These are phyloP conservation scores for Leptosphaerulina australis DNA, from an alignment of 2,329 filamentous ascomycete species.

Conservation along the genomic window DNA sequence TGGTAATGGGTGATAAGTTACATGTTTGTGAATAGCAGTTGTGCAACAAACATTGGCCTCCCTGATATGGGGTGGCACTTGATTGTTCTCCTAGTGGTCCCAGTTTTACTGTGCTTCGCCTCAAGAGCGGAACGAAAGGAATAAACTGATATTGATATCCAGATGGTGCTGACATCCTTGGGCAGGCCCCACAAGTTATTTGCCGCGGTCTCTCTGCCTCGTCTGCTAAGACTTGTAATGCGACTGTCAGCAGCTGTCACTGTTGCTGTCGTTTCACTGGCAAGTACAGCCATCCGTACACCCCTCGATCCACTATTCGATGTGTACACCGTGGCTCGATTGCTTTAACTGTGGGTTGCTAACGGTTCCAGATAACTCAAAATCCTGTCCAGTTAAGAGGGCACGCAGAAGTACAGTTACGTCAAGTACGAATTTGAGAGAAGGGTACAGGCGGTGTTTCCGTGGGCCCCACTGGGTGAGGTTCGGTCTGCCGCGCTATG, in stretches of 20 bases:
- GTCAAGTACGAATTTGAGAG: slow-evolving; percentile 29
- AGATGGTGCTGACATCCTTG: background rate
- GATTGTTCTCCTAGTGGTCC: background rate
- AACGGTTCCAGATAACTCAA: background rate
- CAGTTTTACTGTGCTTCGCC: slow-evolving; percentile 6
- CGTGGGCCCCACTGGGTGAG: slow-evolving; percentile 34
- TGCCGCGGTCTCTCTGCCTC: background rate
- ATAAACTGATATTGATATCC: slow-evolving; percentile 4
- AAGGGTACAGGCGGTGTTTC: slow-evolving; percentile 12
- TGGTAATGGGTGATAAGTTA: background rate
- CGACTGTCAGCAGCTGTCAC: background rate
- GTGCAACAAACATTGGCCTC: slow-evolving; percentile 6
- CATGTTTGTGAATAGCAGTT: background rate
- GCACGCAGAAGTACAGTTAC: slow-evolving; percentile 34
- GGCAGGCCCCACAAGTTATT: slow-evolving; percentile 6
- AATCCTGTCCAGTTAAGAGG: background rate
- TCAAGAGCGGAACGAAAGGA: slow-evolving; percentile 8
- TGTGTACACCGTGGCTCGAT: too few species aligned
- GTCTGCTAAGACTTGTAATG: background rate
- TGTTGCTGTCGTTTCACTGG: too few species aligned
- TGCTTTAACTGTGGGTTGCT: background rate
- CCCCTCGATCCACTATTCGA: too few species aligned
- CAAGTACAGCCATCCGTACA: too few species aligned
- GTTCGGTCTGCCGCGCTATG: slow-evolving; percentile 24
- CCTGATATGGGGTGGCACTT: slow-evolving; percentile 1